Percentiles rank a stretch among this genome's conserved stretches.
Evolutionary conservation across 331 rosid genomes (phyloP).

Genomic region (Stylosanthes scabra): DNA sequence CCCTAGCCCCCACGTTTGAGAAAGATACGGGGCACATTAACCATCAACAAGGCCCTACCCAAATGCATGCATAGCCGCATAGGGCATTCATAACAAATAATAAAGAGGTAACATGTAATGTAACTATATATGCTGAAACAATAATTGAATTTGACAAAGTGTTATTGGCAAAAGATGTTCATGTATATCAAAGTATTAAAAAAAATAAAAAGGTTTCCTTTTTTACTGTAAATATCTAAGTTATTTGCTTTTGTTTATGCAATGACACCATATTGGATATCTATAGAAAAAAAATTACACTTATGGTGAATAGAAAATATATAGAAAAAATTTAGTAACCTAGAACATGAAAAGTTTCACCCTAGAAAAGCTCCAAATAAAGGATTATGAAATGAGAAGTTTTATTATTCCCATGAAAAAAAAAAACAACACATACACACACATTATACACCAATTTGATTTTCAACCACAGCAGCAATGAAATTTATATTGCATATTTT

Average conservation of each 20-base stretch:
- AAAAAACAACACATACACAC: too few relatives aligned
- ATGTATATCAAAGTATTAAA: not conserved
- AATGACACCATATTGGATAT: too few relatives aligned
- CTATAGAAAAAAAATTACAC: too few relatives aligned
- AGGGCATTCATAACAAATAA: constrained; percentile 17
- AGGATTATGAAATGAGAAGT: not conserved
- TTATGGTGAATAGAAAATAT: too few relatives aligned
- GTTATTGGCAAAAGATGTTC: not conserved
- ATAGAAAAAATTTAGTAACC: not conserved
- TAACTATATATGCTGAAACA: not conserved
- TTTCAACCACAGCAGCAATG: not conserved
- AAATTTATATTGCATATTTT: not conserved
- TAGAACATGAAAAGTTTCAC: not conserved
- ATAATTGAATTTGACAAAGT: constrained; percentile 8
- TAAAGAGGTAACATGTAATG: constrained; percentile 10
- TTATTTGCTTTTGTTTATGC: too few relatives aligned
- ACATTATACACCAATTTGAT: too few relatives aligned
- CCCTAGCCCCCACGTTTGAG: constrained; percentile 40
- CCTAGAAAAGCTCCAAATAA: not conserved
- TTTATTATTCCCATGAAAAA: too few relatives aligned
- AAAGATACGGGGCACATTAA: constrained; percentile 44
- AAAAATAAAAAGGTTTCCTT: not conserved
- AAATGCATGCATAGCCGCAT: constrained; percentile 49
- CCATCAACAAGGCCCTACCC: constrained; percentile 25
- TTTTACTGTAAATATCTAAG: too few relatives aligned